Conservation (phyloP, 106 monocot species). For the Acanthochlamys bracteata region DNA sequence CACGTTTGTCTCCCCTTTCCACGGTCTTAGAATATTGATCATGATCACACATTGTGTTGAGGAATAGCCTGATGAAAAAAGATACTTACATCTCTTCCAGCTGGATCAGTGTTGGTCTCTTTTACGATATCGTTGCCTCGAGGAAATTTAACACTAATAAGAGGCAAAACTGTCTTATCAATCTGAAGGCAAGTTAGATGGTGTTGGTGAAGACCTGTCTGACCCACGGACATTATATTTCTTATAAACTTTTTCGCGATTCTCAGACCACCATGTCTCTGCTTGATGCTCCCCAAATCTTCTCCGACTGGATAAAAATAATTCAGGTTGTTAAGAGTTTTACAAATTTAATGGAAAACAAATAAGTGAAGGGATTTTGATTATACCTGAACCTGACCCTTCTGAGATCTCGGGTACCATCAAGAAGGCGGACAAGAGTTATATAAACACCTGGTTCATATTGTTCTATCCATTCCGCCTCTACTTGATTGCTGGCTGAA, state of each 20-base stretch:
- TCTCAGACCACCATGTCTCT: slow-evolving; percentile 88
- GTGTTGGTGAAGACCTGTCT: slow-evolving; percentile 44
- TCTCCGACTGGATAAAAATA: slow-evolving; percentile 47
- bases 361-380: not conserved
- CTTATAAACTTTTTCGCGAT: slow-evolving; percentile 70
- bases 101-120: too few relatives aligned
- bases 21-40: too few relatives aligned
- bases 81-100: too few relatives aligned
- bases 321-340: not conserved
- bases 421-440: slow-evolving; percentile 68
- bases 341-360: not conserved
- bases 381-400: slow-evolving; percentile 94
- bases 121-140: too few relatives aligned
- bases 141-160: not conserved
- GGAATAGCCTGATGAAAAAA: too few relatives aligned
- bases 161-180: not conserved
- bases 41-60: too few relatives aligned
- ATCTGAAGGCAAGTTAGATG: slow-evolving; percentile 17
- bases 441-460: slow-evolving; percentile 96
- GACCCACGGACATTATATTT: slow-evolving; percentile 69
- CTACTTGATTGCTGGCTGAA: slow-evolving; percentile 39
- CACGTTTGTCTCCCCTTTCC: too few relatives aligned
- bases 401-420: slow-evolving; percentile 88
- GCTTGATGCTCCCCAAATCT: slow-evolving; percentile 94
- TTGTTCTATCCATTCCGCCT: slow-evolving; percentile 96